Evolutionary conservation across 371 early-diverging fungal species (phyloP), one percentile per base, ranked within the genome.

Genomic region (Mucor saturninus): DNA sequence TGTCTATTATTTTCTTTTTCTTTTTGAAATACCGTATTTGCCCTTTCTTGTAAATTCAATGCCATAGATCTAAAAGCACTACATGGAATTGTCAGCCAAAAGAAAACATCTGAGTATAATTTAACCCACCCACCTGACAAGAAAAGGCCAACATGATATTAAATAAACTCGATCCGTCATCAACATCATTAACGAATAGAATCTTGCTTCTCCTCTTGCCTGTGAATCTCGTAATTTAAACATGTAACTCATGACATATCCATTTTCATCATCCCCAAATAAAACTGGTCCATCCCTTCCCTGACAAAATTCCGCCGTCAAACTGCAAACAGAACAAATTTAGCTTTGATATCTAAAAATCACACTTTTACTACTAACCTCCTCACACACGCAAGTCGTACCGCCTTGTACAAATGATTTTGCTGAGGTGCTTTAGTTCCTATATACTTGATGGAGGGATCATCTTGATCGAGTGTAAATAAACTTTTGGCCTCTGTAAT

Each of bases 241-340:
- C 83, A 89, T 86, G 64, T 90, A 90, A 49, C 85, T 84, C 74
- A 90, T 81, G 38, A 86, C 86, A 75, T 88, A 87, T 32, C 89
- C 91, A 59, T 87, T 86, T 56, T 81, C 78, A 57, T 89, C 88
- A 64, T 90, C 89, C 28, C 91, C 91, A 85, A 89, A 89, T 57
- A 90, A 69, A 5, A 89, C 86, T 5, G 91, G 85, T 2, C 91
- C 91, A 66, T 90, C 91, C 53, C 85, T 72, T 9, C 89, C 89
- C 54, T 87, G 88, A 61, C 86, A 88, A 39, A 86, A 87, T 56
- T 90, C 91, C 31, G 82, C 80, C 45, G 87, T 89, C 42, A 90
- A 70, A 52, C 89, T 90, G 21, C 21, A 21, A 63, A 46, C n/a
- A 46, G 21, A n/a, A 46, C 7, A 46, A 45, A 45, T 35, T 6